Evolutionary conservation across 1,284 basidiomycete species (phyloP), one percentile per base, ranked within the genome.

Genomic region (Puccinia triticina): DNA sequence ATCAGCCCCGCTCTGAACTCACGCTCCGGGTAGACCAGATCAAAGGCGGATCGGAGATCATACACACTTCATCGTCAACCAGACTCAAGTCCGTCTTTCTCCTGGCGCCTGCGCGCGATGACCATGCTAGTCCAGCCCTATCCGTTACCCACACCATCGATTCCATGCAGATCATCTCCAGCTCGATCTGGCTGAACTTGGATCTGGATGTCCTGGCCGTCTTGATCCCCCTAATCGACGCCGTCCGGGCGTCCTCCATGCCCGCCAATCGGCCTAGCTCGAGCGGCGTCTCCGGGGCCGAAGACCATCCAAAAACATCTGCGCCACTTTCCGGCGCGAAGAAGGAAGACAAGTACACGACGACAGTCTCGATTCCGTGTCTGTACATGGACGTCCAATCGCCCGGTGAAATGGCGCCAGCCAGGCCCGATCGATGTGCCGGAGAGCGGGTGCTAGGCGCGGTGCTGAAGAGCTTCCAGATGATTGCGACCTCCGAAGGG

Each of bases 21-120:
- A 59, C 53, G 16, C 14, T 76, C 40, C 53, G 26, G n/a, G 26
- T 76, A 57, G 74, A 76, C 74, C 55, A 76, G 43, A 64, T 76
- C 43, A 34, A 76, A 37, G 74, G 74, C 34, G 23, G 18, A 46
- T 76, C 40, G 29, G 59, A 59, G 16, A 43, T 76, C 40, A 23
- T 16, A 29, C 55, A 57, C 40, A 40, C 43, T n/a, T 32, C 40
- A 29, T 34, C 53, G 34, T n/a, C 74, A 29, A 76, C 53, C 26
- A 11, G 14, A 4, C n/a, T 29, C n/a, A 59, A 61, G 2, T 64
- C 55, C 7, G 55, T 26, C 7, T 76, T 76, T 34, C 59, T 76
- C 40, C 29, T 76, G 37, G 74, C 55, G n/a, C 74, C 74, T n/a
- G 74, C 59, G 4, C 74, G 74, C 55, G 74, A 76, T 46, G 55